Evolutionary conservation across 164 flowering plant species (phyloP), one percentile per base, ranked within the genome.

Genomic region (Magnolia officinalis): DNA sequence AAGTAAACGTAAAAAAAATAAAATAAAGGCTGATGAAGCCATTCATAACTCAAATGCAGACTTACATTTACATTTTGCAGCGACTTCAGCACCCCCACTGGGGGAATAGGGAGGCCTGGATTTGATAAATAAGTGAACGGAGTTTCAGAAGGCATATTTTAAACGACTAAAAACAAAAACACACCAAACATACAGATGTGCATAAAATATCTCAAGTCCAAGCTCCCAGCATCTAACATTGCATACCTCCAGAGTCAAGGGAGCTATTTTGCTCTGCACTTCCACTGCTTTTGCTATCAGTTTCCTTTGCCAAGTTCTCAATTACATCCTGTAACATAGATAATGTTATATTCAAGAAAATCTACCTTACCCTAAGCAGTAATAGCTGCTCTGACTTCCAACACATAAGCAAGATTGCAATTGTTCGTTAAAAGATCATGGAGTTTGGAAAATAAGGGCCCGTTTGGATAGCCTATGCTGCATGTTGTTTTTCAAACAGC

Each of bases 21-120:
- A 61, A 69, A 4, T 74, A 23, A 65, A 66, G 50, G 31, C 52
- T 18, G n/a, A 67, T 13, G 37, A 20, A 61, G 71, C 1, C 8
- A n/a, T 31, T 8, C 24, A 50, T 26, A 77, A 71, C 74, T 61
- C 29, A 67, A 49, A 78, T 49, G 52, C n/a, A 74, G 72, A 72
- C 83, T 68, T 84, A 88, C 93, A 75, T 79, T 68, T 84, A 88
- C 93, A 75, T 80, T 80, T 72, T 29, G 72, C 58, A 64, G 72
- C 75, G 77, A 75, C 70, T 75, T 75, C 23, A 29, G 78, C 64
- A 75, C 72, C 50, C 71, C 73, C 72, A 55, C 74, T 20, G 64
- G 72, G 31, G 75, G 74, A 26, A 72, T 72, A 63, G 80, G 76
- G 58, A 18, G 51, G 75, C 81, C 93, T 90, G 87, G 26, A 61